Conservation (phyloP, 495 filamentous ascomycete species). For the Pseudoneurospora amorphoporcata region DNA sequence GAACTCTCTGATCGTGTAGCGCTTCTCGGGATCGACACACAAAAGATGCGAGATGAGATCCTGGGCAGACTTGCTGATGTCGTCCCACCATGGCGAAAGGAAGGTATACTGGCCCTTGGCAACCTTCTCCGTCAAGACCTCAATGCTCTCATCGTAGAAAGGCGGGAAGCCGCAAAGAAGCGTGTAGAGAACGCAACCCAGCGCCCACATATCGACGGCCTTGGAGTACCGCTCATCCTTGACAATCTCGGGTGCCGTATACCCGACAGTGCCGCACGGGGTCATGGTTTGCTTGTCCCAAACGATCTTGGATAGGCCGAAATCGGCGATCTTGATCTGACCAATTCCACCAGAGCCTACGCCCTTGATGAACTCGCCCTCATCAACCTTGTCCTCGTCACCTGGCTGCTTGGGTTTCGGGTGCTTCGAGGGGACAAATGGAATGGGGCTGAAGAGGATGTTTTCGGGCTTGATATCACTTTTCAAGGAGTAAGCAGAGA, state of each 20-base stretch:
- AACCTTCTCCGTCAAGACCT: constrained; percentile 94
- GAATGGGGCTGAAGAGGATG: constrained; percentile 79
- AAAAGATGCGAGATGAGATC: constrained; percentile 90
- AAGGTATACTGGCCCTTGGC: constrained; percentile 96
- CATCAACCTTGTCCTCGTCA: constrained; percentile 95
- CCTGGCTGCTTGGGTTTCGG: constrained; percentile 70
- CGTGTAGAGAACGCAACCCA: constrained; percentile 95
- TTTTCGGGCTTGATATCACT: constrained; percentile 99
- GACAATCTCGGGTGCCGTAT: constrained; percentile 98
- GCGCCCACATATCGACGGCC: constrained; percentile 98
- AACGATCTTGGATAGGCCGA: constrained; percentile 92
- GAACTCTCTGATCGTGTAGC: constrained; percentile 83
- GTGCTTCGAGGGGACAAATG: constrained; percentile 67
- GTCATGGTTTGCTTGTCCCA: constrained; percentile 99
- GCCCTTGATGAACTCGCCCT: constrained; percentile 83
- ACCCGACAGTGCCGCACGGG: constrained; percentile 94
- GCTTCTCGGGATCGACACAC: constrained; percentile 84
- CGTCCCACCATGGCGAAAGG: constrained; percentile 98
- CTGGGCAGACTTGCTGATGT: constrained; percentile 91
- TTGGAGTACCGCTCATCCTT: constrained; percentile 99
- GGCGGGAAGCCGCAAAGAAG: constrained; percentile 94
- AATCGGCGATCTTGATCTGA: constrained; percentile 93
- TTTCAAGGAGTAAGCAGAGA: constrained; percentile 4
- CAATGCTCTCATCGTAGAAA: constrained; percentile 98
- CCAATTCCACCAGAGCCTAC: constrained; percentile 89